Evolutionary conservation across 2,329 filamentous ascomycete genomes (phyloP).

Genomic region (Zasmidium angulare): DNA sequence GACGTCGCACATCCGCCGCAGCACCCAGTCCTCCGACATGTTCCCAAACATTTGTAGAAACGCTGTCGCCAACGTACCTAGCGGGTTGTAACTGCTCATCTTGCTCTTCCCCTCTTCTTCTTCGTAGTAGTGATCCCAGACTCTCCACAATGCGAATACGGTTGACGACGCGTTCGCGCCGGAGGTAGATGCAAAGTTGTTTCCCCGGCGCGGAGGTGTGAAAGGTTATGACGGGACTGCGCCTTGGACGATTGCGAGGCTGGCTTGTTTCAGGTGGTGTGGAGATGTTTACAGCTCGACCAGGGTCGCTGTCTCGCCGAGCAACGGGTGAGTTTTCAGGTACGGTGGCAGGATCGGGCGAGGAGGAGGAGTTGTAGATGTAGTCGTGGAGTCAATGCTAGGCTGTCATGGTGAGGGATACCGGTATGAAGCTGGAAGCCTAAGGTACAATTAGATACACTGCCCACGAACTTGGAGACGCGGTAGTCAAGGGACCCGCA

Average conservation of each 20-base stretch:
- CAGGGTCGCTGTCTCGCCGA: neutral
- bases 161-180: neutral
- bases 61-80: constrained; percentile 18
- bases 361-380: neutral
- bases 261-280: constrained; percentile 4
- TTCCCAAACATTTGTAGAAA: no score
- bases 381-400: neutral
- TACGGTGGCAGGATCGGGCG: neutral
- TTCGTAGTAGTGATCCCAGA: neutral
- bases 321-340: constrained; percentile 3
- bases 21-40: constrained; percentile 9
- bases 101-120: constrained; percentile 17
- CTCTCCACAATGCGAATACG: neutral
- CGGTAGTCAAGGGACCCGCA: no score
- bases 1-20: constrained; percentile 1
- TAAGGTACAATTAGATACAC: no score
- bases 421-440: no score
- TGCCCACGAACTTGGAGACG: no score
- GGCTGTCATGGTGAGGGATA: no score
- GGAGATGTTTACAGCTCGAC: constrained; percentile 4
- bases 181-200: neutral
- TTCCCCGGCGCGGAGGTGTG: neutral
- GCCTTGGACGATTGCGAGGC: constrained; percentile 4
- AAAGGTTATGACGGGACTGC: neutral
- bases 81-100: constrained; percentile 27